Evolutionary conservation across 345 rosid genomes (phyloP), one percentile per base, ranked within the genome.

Genomic region (Citrus mangshanensis): DNA sequence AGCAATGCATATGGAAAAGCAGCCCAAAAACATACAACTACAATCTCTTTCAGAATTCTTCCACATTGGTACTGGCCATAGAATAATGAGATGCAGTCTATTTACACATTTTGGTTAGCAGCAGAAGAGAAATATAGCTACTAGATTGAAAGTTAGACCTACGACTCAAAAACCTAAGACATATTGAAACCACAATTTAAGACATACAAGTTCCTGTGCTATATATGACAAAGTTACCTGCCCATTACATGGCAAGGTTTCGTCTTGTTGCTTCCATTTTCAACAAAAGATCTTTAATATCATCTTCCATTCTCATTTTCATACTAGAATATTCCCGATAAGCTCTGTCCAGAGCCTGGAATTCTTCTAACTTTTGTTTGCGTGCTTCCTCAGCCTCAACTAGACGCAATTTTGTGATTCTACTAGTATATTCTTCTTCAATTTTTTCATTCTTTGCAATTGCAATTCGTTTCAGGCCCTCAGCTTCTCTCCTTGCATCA

Each of bases 241-340:
- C 38, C 28, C 30, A 78, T 92, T 87, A 91, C 83, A 87, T 81
- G 84, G 91, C 79, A 60, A 92, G 83, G 75, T 89, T 91, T 70
- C 86, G 88, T 76, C 87, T 93, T 28, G 98, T 90, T 34, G 94
- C 88, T 85, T 96, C 99, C 97, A 96, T 90, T 87, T 89, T 92
- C 86, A 86, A 64, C 68, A 94, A 80, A 21, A 94, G 88, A 81
- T 91, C 94, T 75, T 91, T 94, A 71, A 96, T 93, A 79, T 96
- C 99, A 19, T 92, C 88, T 86, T 94, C 97, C 98, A 94, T 94
- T 81, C 98, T 91, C 85, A 82, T 84, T 89, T 89, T 96, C 98
- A 94, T 89, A 55, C 83, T 83, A 59, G 83, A 89, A 79, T 92
- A 95, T 25, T 94, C 98, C 56, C 82, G 87, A 67, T 89, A 90